Evolutionary conservation across 441 rosid species (phyloP).

Genomic region (Cnidoscolus chayamansa): DNA sequence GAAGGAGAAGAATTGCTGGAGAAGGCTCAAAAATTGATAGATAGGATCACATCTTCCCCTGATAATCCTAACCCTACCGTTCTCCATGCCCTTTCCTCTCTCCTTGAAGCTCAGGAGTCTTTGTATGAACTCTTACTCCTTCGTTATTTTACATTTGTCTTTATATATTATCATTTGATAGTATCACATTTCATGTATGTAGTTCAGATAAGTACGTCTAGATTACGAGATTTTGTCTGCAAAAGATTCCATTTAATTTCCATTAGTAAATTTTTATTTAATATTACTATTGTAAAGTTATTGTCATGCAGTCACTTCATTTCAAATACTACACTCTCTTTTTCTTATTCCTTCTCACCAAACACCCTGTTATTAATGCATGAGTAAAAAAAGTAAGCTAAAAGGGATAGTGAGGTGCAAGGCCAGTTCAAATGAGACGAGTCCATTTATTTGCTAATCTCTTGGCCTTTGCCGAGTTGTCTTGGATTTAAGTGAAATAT

Average conservation of each 20-base stretch:
- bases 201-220: neutral
- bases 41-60: constrained; percentile 61
- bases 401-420: no score
- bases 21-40: constrained; percentile 80
- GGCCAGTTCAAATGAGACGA: no score
- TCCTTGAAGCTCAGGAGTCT: constrained; percentile 76
- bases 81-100: constrained; percentile 75
- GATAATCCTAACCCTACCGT: constrained; percentile 74
- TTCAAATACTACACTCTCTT: no score
- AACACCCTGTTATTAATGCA: neutral
- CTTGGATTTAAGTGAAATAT: neutral
- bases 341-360: neutral
- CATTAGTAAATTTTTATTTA: neutral
- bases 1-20: constrained; percentile 65
- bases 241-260: neutral
- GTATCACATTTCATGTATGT: neutral
- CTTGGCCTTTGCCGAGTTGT: neutral
- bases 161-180: neutral
- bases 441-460: neutral
- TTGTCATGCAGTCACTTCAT: neutral
- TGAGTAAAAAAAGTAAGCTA: neutral
- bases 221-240: neutral
- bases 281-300: neutral
- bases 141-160: neutral
- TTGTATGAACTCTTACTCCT: constrained; percentile 33